These are phyloP conservation scores for Calonectria montana DNA, from an alignment of 2,329 filamentous ascomycete genomes.

Conservation along the genomic window DNA sequence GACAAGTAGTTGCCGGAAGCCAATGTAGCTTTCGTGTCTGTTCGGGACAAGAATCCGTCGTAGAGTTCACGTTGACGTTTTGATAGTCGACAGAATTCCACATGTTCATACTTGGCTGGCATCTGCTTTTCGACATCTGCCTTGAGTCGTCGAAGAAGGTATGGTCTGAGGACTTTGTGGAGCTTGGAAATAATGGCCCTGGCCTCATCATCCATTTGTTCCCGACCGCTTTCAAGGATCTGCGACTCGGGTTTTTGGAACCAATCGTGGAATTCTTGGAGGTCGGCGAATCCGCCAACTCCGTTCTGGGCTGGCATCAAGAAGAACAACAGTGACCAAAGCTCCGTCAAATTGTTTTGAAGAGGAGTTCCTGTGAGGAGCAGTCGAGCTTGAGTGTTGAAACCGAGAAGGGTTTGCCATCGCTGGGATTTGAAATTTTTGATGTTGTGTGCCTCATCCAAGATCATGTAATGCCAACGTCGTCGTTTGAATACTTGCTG, in stretches of 20 bases:
- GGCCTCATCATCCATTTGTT: slow-evolving; percentile 94
- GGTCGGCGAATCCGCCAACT: slow-evolving; percentile 88
- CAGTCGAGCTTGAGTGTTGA: slow-evolving; percentile 89
- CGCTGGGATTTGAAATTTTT: slow-evolving; percentile 99
- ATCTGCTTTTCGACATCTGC: slow-evolving; percentile 99
- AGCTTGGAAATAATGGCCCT: slow-evolving; percentile 92
- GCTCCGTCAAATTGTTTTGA: slow-evolving; percentile 95
- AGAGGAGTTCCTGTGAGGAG: slow-evolving; percentile 93
- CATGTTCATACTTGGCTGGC: slow-evolving; percentile 97
- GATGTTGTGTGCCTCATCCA: slow-evolving; percentile 99
- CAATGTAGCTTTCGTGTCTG: slow-evolving; percentile 88
- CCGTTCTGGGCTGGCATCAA: slow-evolving; percentile 92
- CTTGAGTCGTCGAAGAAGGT: slow-evolving; percentile 90
- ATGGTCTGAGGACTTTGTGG: slow-evolving; percentile 92
- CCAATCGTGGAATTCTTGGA: slow-evolving; percentile 97
- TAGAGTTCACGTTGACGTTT: slow-evolving; percentile 96
- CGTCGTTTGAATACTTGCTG: slow-evolving; percentile 93
- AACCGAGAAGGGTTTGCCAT: slow-evolving; percentile 94
- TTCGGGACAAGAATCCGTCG: slow-evolving; percentile 92
- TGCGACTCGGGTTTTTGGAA: slow-evolving; percentile 96
- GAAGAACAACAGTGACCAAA: slow-evolving; percentile 98
- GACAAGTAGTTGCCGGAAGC: slow-evolving; percentile 95
- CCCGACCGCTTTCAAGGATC: slow-evolving; percentile 92
- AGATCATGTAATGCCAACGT: slow-evolving; percentile 96
- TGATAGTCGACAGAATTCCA: slow-evolving; percentile 93